These are phyloP conservation scores for Epithemia pelagica DNA, from an alignment of 108 stramenopile species.

Conservation along the genomic window DNA sequence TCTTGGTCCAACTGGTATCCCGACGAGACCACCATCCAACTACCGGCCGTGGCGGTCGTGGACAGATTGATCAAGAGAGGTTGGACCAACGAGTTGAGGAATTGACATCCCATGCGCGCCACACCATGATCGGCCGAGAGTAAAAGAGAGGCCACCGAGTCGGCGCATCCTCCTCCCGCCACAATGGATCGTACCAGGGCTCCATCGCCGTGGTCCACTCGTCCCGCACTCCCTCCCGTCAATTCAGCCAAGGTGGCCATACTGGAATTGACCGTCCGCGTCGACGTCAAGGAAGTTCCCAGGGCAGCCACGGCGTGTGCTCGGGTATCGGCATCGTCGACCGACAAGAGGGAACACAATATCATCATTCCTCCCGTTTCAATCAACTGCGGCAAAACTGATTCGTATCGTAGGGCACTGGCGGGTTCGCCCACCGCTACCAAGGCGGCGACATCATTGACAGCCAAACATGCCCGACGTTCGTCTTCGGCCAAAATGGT, in stretches of 20 bases:
- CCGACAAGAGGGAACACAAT: constrained; percentile 54
- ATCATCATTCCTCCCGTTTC: constrained; percentile 74
- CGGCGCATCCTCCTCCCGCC: constrained; percentile 60
- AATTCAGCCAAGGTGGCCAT: constrained; percentile 30
- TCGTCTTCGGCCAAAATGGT: constrained; percentile 70
- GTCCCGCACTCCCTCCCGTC: constrained; percentile 26
- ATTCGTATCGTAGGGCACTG: constrained; percentile 38
- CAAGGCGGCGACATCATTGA: constrained; percentile 38
- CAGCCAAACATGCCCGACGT: constrained; percentile 46
- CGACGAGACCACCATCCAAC: constrained; percentile 23
- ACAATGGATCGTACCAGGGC: constrained; percentile 61
- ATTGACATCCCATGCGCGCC: constrained; percentile 63
- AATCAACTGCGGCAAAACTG: constrained; percentile 54
- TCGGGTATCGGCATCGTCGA: constrained; percentile 74
- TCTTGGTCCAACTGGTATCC: constrained; percentile 28
- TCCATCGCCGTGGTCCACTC: constrained; percentile 42
- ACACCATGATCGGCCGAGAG: constrained; percentile 71
- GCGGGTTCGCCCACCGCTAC: constrained; percentile 30
- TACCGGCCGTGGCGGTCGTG: constrained; percentile 15
- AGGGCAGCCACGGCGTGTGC: constrained; percentile 69
- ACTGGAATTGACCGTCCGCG: constrained; percentile 50
- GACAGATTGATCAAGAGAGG: constrained; percentile 32
- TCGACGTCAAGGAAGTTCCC: constrained; percentile 47
- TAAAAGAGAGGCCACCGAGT: constrained; percentile 61
- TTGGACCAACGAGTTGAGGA: constrained; percentile 48